Base-by-base conservation (phyloP, 441 rosid genomes). In the Dalechampia spathulata region DNA sequence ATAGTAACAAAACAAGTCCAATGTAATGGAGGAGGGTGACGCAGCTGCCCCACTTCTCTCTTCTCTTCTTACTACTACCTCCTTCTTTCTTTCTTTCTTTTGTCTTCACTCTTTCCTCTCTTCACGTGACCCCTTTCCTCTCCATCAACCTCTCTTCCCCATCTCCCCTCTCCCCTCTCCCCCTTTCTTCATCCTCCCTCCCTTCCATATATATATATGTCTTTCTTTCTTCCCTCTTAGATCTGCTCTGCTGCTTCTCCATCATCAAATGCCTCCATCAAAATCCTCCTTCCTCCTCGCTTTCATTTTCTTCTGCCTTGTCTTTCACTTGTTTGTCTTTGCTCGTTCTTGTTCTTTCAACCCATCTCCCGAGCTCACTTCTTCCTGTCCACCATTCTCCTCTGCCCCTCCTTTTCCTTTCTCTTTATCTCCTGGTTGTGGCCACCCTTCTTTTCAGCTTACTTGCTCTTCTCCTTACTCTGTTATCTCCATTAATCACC, bases 401-500 rank as follows among this genome's bases (percentile, higher is more conserved):
- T 52, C 86, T 6, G 6, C 77, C 21, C 86, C 81, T 1, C 75
- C 86, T 0, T 90, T 74, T 64, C 96, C 98, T 4, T 90, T 85
- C 81, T 90, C 98, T 6, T 17, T 72, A 1, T 67, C 79, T 2
- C 74, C 85, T 0, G 94, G 96, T 17, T 79, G 87, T 48, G 96
- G 96, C 52, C 98, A 90, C 66, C 98, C 96, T 2, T 65, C 70
- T 26, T 90, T 90, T 73, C 79, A 69, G 42, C 64, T 87, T 58
- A 78, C 75, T 62, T 90, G 98, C 78, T 64, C 80, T 8, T 65
- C 75, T 12, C 81, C 92, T 26, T 67, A 61, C 74, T 74, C 98
- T 39, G 61, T 63, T 48, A 61, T 90, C 77, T 58, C 90, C 69
- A 70, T 90, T 37, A 80, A 83, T 65, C 72, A 75, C 62, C 54